phyloP scores from a whole-genome alignment of 1,284 basidiomycete genomes.

The Moniliella sp. region DNA sequence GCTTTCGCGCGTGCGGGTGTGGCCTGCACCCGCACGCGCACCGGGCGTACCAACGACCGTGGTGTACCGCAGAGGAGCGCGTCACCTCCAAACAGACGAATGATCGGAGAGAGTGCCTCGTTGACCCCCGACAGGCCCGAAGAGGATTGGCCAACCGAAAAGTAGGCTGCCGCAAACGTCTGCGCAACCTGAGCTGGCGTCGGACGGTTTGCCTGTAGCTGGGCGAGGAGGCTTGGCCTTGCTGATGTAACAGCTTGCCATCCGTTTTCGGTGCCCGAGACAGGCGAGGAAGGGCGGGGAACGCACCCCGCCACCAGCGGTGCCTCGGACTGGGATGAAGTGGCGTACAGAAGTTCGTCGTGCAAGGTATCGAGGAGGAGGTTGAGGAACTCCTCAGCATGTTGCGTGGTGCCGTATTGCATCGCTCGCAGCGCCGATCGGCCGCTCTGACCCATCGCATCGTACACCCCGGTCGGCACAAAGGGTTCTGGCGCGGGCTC shows the following conservation, averaged over 20 bases:
- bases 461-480: conserved; percentile 70
- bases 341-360: conserved; percentile 60
- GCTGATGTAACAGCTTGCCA: too few relatives aligned
- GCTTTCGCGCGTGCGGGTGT: too few relatives aligned
- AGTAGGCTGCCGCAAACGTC: conserved; percentile 19
- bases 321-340: conserved; percentile 34
- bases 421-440: too few relatives aligned
- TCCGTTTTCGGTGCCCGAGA: conserved; percentile 11
- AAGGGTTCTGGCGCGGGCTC: too few relatives aligned
- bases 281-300: conserved; percentile 8
- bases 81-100: conserved; percentile 80
- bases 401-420: conserved; percentile 84
- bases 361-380: conserved; percentile 87
- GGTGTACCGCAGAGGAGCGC: conserved; percentile 62
- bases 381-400: conserved; percentile 94
- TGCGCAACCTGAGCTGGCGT: not conserved
- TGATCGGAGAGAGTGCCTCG: conserved; percentile 63
- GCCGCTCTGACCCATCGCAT: conserved; percentile 86
- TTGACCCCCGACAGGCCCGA: conserved; percentile 63
- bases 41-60: too few relatives aligned
- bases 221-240: too few relatives aligned
- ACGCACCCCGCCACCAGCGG: conserved; percentile 8
- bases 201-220: not conserved
- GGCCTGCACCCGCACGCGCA: too few relatives aligned
- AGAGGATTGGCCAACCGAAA: conserved; percentile 56